A percentile compares a stretch with the other conserved stretches of the same genome.
Evolutionary conservation across 257 asterid species (phyloP).

Genomic region (Forsythia suspensa): DNA sequence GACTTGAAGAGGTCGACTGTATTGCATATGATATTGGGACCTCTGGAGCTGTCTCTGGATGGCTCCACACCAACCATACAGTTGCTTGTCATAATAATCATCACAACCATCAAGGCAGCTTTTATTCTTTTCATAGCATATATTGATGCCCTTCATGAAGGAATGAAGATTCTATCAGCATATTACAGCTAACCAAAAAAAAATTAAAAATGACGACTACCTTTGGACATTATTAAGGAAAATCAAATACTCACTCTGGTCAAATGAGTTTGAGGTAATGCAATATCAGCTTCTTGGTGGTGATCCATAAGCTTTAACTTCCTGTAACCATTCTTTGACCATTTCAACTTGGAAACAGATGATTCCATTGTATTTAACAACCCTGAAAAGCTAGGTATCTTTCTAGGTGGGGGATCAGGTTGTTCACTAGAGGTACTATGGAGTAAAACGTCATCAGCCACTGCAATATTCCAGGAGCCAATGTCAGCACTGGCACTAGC

Average conservation of each 20-base stretch:
- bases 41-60: slow-evolving; percentile 87
- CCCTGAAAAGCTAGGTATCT: slow-evolving; percentile 77
- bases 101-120: slow-evolving; percentile 68
- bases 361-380: slow-evolving; percentile 69
- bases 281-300: slow-evolving; percentile 47
- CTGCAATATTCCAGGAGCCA: slow-evolving; percentile 65
- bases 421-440: slow-evolving; percentile 39
- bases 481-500: slow-evolving; percentile 97
- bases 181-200: background rate
- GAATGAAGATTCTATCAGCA: slow-evolving; percentile 20
- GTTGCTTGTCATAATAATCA: slow-evolving; percentile 58
- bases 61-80: slow-evolving; percentile 81
- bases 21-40: slow-evolving; percentile 84
- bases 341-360: slow-evolving; percentile 61
- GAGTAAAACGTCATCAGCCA: slow-evolving; percentile 43
- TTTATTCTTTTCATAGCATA: slow-evolving; percentile 66
- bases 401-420: slow-evolving; percentile 58
- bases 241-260: slow-evolving; percentile 49
- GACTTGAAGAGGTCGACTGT: slow-evolving; percentile 75
- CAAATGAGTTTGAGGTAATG: slow-evolving; percentile 57
- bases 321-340: slow-evolving; percentile 78
- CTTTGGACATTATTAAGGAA: slow-evolving; percentile 9
- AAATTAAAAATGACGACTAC: background rate
- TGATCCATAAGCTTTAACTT: slow-evolving; percentile 56
- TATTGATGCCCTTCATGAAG: slow-evolving; percentile 45